Evolutionary conservation across 176 grass and related monocot genomes (phyloP).

Genomic region (Elaeis guineensis): DNA sequence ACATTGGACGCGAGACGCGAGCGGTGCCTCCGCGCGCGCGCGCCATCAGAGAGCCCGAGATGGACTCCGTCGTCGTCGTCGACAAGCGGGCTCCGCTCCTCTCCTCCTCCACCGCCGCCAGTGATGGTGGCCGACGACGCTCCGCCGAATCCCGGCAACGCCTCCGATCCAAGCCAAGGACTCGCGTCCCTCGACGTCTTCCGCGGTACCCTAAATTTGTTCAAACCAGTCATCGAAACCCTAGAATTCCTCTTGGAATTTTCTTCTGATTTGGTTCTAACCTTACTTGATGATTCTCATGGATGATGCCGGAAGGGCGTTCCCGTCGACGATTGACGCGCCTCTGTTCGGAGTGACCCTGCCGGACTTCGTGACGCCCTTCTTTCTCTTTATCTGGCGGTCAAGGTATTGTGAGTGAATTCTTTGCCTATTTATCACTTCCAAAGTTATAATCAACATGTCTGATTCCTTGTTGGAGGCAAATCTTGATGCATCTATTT

Average conservation of each 20-base stretch:
- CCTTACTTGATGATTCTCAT: conserved; percentile 80
- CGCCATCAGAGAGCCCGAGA: conserved; percentile 17
- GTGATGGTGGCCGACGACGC: neutral
- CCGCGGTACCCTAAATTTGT: conserved; percentile 42
- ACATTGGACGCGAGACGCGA: no score
- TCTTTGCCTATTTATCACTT: neutral
- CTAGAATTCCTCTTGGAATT: no score
- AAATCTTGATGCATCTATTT: no score
- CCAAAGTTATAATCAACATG: neutral
- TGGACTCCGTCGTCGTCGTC: conserved; percentile 23
- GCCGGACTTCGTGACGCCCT: conserved; percentile 83
- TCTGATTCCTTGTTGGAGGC: no score
- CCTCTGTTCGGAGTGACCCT: conserved; percentile 86
- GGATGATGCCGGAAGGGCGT: conserved; percentile 83
- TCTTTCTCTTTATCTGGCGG: conserved; percentile 87
- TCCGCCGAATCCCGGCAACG: neutral
- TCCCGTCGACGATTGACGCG: conserved; percentile 76
- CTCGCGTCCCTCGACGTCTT: conserved; percentile 79
- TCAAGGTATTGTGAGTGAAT: conserved; percentile 36
- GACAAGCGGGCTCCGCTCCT: conserved; percentile 27
- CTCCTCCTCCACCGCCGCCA: conserved; percentile 1
- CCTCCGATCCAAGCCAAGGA: conserved; percentile 27
- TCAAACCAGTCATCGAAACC: no score
- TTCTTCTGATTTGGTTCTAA: neutral
- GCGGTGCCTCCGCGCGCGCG: no score